These are phyloP conservation scores for Coriaria nepalensis DNA, from an alignment of 306 rosid species.

Conservation along the genomic window DNA sequence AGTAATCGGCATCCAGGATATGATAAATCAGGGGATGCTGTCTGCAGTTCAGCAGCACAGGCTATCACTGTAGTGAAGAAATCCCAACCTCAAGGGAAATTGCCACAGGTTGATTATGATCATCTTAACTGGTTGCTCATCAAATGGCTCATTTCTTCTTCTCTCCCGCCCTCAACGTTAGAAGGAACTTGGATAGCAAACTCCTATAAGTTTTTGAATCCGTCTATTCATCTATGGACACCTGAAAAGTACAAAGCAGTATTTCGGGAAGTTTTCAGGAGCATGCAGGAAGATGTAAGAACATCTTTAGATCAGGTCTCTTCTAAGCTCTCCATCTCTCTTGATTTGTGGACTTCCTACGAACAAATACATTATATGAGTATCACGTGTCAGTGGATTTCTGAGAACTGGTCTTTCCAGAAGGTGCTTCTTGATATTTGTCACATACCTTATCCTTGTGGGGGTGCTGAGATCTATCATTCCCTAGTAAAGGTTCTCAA, in stretches of 20 bases:
- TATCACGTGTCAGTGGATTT: slow-evolving; percentile 85
- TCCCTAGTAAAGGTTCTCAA: slow-evolving; percentile 59
- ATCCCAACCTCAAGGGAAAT: slow-evolving; percentile 53
- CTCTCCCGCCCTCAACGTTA: slow-evolving; percentile 76
- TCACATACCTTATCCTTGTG: slow-evolving; percentile 72
- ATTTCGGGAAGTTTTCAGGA: slow-evolving; percentile 55
- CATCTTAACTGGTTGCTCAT: slow-evolving; percentile 85
- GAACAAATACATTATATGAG: slow-evolving; percentile 78
- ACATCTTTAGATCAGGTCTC: slow-evolving; percentile 55
- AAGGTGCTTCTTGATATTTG: slow-evolving; percentile 78
- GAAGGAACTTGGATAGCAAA: slow-evolving; percentile 77
- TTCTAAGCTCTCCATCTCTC: slow-evolving; percentile 68
- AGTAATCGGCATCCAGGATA: slow-evolving; percentile 91
- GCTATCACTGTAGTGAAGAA: slow-evolving; percentile 38
- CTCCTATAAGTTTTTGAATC: slow-evolving; percentile 79
- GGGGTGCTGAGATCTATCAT: slow-evolving; percentile 56
- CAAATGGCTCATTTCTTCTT: slow-evolving; percentile 74
- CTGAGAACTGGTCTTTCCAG: slow-evolving; percentile 78
- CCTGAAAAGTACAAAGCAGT: slow-evolving; percentile 51
- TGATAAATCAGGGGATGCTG: slow-evolving; percentile 61
- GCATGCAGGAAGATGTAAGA: slow-evolving; percentile 84
- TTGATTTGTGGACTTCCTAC: slow-evolving; percentile 87
- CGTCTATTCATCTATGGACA: slow-evolving; percentile 79
- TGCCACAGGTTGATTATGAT: slow-evolving; percentile 61
- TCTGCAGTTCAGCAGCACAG: slow-evolving; percentile 34